Evolutionary conservation across 768 basidiomycete genomes (phyloP).

Genomic region (Tylopilus plumbeoviolaceoides): DNA sequence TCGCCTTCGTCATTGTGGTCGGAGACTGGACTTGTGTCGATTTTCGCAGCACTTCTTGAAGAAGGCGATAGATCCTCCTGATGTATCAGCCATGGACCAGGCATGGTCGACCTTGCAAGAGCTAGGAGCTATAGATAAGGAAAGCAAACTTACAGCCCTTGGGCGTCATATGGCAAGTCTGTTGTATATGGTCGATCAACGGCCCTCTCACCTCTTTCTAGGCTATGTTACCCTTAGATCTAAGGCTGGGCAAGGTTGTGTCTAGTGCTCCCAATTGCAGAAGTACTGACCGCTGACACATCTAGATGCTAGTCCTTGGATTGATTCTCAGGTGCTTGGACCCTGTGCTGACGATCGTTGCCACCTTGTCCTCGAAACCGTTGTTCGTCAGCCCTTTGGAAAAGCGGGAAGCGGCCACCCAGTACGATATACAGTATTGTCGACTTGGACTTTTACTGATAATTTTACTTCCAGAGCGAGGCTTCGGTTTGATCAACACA

Average conservation of each 20-base stretch:
- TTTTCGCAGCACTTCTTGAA: constrained; percentile 53
- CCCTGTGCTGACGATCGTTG: constrained; percentile 78
- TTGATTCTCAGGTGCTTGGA: constrained; percentile 80
- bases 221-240: constrained; percentile 84
- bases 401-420: constrained; percentile 73
- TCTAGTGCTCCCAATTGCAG: neutral
- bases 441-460: neutral
- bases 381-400: constrained; percentile 81
- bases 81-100: constrained; percentile 66
- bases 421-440: constrained; percentile 38
- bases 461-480: constrained; percentile 52
- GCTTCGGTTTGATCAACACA: constrained; percentile 59
- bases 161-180: constrained; percentile 69
- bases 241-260: constrained; percentile 76
- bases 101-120: constrained; percentile 73
- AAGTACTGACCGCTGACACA: neutral
- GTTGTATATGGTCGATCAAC: neutral
- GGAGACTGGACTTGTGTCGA: neutral
- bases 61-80: constrained; percentile 82
- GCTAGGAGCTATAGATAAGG: constrained; percentile 68
- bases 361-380: constrained; percentile 82
- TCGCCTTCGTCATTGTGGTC: constrained; percentile 3
- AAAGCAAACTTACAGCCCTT: constrained; percentile 70
- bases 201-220: constrained; percentile 26
- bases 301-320: constrained; percentile 81